Conservation (phyloP, 2,329 filamentous ascomycete species). For the Decorospora gaudefroyi region DNA sequence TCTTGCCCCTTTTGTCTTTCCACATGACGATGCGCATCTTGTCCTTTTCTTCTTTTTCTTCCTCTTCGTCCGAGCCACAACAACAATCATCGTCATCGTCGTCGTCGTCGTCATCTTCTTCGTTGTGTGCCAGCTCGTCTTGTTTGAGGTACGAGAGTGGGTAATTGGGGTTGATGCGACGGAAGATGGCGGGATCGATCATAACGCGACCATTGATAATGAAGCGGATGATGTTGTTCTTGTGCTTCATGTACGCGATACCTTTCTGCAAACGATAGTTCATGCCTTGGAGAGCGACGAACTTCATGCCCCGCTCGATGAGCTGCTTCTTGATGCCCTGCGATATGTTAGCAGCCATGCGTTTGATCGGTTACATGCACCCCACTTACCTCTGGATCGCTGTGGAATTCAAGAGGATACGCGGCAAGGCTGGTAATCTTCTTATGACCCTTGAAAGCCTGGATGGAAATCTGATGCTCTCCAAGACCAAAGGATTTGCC, state of each 20-base stretch:
- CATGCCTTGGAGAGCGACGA: conserved; percentile 77
- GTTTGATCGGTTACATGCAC: neutral
- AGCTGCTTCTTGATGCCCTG: conserved; percentile 65
- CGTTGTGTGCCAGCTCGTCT: conserved; percentile 65
- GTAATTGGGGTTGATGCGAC: conserved; percentile 86
- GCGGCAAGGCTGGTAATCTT: conserved; percentile 79
- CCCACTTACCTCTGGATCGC: conserved; percentile 61
- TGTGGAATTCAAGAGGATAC: conserved; percentile 81
- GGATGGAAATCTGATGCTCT: conserved; percentile 69
- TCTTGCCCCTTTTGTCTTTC: conserved; percentile 56
- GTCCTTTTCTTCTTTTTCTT: conserved; percentile 41
- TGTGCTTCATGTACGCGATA: conserved; percentile 82
- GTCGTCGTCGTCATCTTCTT: conserved; percentile 57
- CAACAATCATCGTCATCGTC: conserved; percentile 52
- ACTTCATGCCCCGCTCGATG: conserved; percentile 81
- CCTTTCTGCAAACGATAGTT: conserved; percentile 83
- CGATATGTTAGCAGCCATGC: conserved; percentile 1
- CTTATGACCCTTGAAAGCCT: conserved; percentile 75
- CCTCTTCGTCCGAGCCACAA: conserved; percentile 29
- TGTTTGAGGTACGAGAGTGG: conserved; percentile 73
- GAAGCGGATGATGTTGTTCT: conserved; percentile 74
- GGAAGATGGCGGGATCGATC: conserved; percentile 81
- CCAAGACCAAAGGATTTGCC: conserved; percentile 83
- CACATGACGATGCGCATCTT: conserved; percentile 48
- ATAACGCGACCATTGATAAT: conserved; percentile 87